Evolutionary conservation across 805 yeast species (phyloP), one percentile per base, ranked within the genome.

Genomic region (Cyberlindnera saturnus): DNA sequence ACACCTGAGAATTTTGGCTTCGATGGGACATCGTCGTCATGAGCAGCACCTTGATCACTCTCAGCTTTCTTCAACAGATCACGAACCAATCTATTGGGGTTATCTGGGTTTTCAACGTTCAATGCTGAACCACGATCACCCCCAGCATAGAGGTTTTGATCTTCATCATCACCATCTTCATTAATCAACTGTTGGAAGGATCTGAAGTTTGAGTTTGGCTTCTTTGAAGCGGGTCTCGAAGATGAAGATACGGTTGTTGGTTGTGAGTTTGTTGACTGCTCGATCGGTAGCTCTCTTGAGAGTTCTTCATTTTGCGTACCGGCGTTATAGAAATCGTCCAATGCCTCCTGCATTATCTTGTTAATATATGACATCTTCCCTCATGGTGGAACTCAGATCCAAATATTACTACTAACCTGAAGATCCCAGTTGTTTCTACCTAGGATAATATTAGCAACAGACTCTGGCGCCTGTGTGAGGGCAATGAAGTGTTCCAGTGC

Each of bases 51-150:
- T 6, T 82, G 87, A 39, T 78, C 75, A 49, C 74, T 72, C 57
- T 80, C 77, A 5, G 90, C 89, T 56, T 81, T 82, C 49, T 79
- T 83, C 45, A 85, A 66, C 32, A 85, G 60, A 44, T 78, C 79
- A 45, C 69, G 72, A 14, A 78, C 76, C 40, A 67, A 65, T 29
- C 26, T 39, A 37, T 71, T 64, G 48, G 59, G 60, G 26, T 19
- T 43, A 41, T 56, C 43, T 11, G 93, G 93, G 56, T 85, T 85
- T 52, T 86, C 87, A 17, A 86, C 90, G 60, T 83, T 85, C 49
- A 86, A 67, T 5, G 81, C 93, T 1, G 90, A 82, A 45, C 86
- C 85, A 60, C 84, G 83, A 37, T 70, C 87, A 40, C 76, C 76
- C 14, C 81, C 81, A 1, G 86, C 82, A 63, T 76, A 81, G 47